Evolutionary conservation across 2,329 filamentous ascomycete species (phyloP).

Genomic region (Bisporella sp.): DNA sequence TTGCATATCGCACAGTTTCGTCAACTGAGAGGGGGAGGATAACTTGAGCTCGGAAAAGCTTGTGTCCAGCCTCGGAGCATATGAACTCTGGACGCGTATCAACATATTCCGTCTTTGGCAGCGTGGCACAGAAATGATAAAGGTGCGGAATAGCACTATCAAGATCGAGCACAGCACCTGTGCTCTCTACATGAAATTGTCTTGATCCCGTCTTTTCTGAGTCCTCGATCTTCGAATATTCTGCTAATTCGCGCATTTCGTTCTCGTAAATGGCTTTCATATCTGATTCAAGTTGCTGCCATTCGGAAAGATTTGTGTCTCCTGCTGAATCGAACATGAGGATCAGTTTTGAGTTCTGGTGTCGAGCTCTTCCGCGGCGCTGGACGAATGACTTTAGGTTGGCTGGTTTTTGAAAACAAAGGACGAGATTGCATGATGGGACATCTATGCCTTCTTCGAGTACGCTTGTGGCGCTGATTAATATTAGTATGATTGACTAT

Average conservation of each 20-base stretch:
- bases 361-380: conserved; percentile 53
- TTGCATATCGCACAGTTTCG: conserved; percentile 46
- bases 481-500: not conserved
- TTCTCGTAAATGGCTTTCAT: conserved; percentile 48
- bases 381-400: conserved; percentile 61
- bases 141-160: conserved; percentile 71
- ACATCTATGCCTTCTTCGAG: conserved; percentile 58
- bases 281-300: conserved; percentile 60
- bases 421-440: conserved; percentile 53
- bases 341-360: conserved; percentile 44
- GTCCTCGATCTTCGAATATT: conserved; percentile 16
- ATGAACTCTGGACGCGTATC: conserved; percentile 63
- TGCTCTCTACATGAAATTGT: conserved; percentile 34
- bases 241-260: conserved; percentile 21
- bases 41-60: conserved; percentile 50
- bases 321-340: conserved; percentile 43
- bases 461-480: not conserved
- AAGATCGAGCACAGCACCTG: conserved; percentile 61
- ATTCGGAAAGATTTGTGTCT: conserved; percentile 36
- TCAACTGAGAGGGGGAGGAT: conserved; percentile 65
- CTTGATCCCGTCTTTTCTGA: conserved; percentile 28
- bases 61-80: conserved; percentile 34
- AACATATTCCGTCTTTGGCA: conserved; percentile 48
- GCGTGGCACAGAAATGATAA: conserved; percentile 68
- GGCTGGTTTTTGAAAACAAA: conserved; percentile 55